Evolutionary conservation across 1,284 basidiomycete genomes (phyloP).

Genomic region (Ganoderma sinense): DNA sequence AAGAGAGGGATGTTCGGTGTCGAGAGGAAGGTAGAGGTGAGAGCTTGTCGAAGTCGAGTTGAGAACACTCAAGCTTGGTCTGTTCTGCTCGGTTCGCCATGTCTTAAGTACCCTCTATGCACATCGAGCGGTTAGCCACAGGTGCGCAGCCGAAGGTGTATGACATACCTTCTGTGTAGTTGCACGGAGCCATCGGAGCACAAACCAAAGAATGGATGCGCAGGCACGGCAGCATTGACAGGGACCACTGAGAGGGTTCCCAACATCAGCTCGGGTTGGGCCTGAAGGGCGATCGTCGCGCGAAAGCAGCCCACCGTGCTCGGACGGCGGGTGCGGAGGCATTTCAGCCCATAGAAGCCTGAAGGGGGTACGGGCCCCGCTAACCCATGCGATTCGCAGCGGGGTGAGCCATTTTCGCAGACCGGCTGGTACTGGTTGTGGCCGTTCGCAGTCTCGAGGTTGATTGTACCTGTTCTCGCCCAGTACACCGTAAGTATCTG

Average conservation of each 20-base stretch:
- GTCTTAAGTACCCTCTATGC: constrained; percentile 9
- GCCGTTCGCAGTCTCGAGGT: background rate
- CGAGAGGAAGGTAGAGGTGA: background rate
- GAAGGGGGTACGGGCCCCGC: background rate
- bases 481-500: background rate
- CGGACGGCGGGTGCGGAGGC: no score
- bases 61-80: background rate
- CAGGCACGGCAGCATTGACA: background rate
- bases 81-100: background rate
- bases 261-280: background rate
- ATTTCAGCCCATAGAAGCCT: background rate
- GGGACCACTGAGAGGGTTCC: background rate
- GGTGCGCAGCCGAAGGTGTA: background rate
- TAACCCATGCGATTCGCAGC: background rate
- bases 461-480: background rate
- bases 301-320: no score
- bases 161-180: background rate
- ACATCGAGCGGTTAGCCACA: background rate
- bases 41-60: background rate
- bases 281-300: no score
- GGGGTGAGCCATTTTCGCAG: background rate
- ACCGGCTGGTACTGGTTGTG: background rate
- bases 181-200: background rate
- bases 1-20: constrained; percentile 1
- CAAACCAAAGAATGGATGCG: background rate